Conservation (phyloP, 2,329 filamentous ascomycete genomes). For the Fusarium buharicum region DNA sequence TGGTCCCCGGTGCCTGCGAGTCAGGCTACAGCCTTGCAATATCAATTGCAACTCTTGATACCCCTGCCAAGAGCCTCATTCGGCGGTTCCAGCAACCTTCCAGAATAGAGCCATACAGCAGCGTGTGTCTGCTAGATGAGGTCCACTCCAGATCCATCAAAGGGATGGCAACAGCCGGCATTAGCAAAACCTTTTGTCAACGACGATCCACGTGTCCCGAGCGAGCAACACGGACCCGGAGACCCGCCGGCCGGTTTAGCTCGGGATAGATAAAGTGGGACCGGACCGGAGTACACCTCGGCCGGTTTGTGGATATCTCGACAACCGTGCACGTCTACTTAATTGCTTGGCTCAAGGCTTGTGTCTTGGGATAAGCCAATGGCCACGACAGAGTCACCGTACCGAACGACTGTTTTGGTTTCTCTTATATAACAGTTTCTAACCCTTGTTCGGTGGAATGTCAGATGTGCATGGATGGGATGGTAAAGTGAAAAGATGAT, state of each 20-base stretch:
- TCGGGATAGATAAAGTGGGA: constrained; percentile 27
- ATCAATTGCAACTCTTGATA: neutral
- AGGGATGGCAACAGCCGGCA: constrained; percentile 35
- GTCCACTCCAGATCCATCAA: constrained; percentile 41
- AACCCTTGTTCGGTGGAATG: constrained; percentile 23
- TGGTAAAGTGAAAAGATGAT: constrained; percentile 26
- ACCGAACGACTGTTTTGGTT: constrained; percentile 40
- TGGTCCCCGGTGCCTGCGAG: neutral
- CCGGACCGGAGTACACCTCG: constrained; percentile 6
- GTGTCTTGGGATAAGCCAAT: constrained; percentile 34
- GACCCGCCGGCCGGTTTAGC: constrained; percentile 19
- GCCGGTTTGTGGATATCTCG: constrained; percentile 35
- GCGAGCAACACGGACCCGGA: constrained; percentile 5
- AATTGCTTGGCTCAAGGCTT: constrained; percentile 4
- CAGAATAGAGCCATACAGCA: constrained; percentile 30
- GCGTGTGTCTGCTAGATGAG: constrained; percentile 38
- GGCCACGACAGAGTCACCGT: constrained; percentile 34
- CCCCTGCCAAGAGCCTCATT: constrained; percentile 32
- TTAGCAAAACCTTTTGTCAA: constrained; percentile 47
- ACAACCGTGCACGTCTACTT: neutral
- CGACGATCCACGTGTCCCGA: constrained; percentile 42
- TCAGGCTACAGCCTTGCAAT: neutral
- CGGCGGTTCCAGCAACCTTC: constrained; percentile 36
- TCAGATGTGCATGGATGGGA: constrained; percentile 40
- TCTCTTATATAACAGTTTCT: constrained; percentile 47